Conservation (phyloP, 2,329 filamentous ascomycete genomes). For the Aspergillus ustus region DNA sequence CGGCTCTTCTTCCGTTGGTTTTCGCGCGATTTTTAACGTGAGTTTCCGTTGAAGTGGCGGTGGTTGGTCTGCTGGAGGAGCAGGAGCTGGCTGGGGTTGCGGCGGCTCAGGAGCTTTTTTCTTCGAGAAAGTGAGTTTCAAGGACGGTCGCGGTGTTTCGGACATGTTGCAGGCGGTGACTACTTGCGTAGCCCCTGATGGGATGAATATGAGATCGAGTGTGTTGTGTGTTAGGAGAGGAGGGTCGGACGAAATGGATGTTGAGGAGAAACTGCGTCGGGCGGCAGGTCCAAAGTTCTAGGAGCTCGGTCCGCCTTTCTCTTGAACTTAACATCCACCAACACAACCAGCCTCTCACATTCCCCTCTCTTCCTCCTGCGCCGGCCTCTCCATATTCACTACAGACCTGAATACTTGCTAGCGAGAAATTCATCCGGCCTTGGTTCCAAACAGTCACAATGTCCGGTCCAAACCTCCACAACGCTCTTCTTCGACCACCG, state of each 20-base stretch:
- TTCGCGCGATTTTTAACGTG: constrained; percentile 47
- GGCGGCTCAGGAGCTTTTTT: constrained; percentile 37
- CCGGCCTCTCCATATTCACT: not conserved
- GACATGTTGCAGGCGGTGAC: constrained; percentile 37
- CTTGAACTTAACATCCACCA: constrained; percentile 10
- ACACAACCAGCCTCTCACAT: not conserved
- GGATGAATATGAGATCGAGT: not conserved
- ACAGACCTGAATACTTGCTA: not conserved
- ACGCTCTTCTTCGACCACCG: constrained; percentile 81
- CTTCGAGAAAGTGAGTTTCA: constrained; percentile 50
- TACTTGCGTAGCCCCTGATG: not conserved
- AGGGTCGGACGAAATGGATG: not conserved
- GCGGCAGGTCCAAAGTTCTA: constrained; percentile 6
- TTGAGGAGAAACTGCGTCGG: constrained; percentile 1
- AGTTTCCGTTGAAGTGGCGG: constrained; percentile 43
- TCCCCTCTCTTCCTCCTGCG: not conserved
- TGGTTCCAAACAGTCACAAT: constrained; percentile 36
- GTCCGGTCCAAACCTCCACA: constrained; percentile 61
- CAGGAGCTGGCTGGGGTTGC: constrained; percentile 25
- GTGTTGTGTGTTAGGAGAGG: constrained; percentile 4
- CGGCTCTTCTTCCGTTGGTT: constrained; percentile 26
- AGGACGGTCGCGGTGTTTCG: constrained; percentile 37
- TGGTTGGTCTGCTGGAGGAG: constrained; percentile 27
- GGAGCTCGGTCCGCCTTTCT: not conserved
- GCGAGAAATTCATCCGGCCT: not conserved